Base-by-base conservation (phyloP, 495 filamentous ascomycete species). In the Penicillium paxilli region DNA sequence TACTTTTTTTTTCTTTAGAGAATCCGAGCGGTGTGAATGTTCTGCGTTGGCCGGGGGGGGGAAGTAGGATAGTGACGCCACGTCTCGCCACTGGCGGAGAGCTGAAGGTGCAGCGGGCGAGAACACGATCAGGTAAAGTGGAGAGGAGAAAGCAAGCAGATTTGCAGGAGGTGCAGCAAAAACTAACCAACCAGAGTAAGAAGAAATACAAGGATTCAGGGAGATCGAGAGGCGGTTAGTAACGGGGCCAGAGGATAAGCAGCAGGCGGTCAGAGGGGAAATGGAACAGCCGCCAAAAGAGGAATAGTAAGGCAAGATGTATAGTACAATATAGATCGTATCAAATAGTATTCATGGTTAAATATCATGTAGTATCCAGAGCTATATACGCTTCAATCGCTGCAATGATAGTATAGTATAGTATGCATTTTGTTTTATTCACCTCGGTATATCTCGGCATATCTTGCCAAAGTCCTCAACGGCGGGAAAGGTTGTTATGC, bases 401-500 rank as follows among this genome's bases (percentile, higher is more conserved):
- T n/a, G n/a, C n/a, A n/a, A n/a, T n/a, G n/a, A n/a, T n/a, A n/a
- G n/a, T n/a, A n/a, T n/a, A n/a, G n/a, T n/a, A n/a, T n/a, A n/a
- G n/a, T n/a, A n/a, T n/a, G n/a, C n/a, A n/a, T n/a, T n/a, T n/a
- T n/a, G n/a, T n/a, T n/a, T n/a, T n/a, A n/a, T n/a, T n/a, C n/a
- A n/a, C n/a, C n/a, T n/a, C n/a, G n/a, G n/a, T n/a, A n/a, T n/a
- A n/a, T n/a, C n/a, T n/a, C n/a, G n/a, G n/a, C n/a, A n/a, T n/a
- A n/a, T 55, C 30, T 32, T n/a, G 30, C 8, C 8, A 14, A 22
- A 11, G 2, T 20, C 14, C 16, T 68, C 55, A 81, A 54, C 74
- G 77, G 48, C 76, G 81, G 59, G 86, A 76, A 26, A 95, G 57
- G 52, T 81, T 95, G 17, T 73, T 85, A 66, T 96, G 87, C 60